phyloP scores from a whole-genome alignment of 2,329 filamentous ascomycete species.

The Elsinoe necatrix region DNA sequence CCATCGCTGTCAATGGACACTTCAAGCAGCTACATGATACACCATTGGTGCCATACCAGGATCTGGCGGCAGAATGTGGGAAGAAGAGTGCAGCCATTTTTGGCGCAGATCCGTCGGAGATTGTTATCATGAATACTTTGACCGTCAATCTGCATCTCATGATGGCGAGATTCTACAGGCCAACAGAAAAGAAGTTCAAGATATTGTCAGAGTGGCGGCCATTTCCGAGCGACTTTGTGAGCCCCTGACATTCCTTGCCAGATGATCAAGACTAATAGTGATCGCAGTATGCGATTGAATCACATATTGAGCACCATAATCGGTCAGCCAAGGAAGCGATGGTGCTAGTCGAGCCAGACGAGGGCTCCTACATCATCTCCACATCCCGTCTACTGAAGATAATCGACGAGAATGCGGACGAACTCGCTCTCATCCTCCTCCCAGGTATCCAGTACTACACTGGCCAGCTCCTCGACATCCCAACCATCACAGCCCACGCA shows the following conservation, averaged over 20 bases:
- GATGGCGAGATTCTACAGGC: constrained; percentile 76
- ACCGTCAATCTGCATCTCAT: constrained; percentile 74
- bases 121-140: constrained; percentile 85
- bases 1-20: constrained; percentile 76
- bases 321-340: constrained; percentile 59
- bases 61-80: constrained; percentile 68
- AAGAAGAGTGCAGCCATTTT: constrained; percentile 63
- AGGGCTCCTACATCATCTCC: constrained; percentile 46
- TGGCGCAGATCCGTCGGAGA: constrained; percentile 62
- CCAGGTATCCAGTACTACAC: constrained; percentile 90
- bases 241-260: neutral
- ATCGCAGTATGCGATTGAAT: constrained; percentile 70
- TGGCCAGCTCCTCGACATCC: constrained; percentile 79
- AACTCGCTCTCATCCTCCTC: constrained; percentile 67
- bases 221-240: constrained; percentile 64
- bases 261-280: neutral
- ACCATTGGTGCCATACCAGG: constrained; percentile 62
- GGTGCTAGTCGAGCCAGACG: constrained; percentile 60
- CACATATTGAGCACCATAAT: constrained; percentile 65
- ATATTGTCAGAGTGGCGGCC: constrained; percentile 85
- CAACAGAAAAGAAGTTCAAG: constrained; percentile 58
- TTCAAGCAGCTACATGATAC: constrained; percentile 62
- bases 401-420: constrained; percentile 66
- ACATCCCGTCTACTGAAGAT: constrained; percentile 62
- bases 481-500: constrained; percentile 68